phyloP scores from a whole-genome alignment of 768 basidiomycete species.

The Amanita phalloides region DNA sequence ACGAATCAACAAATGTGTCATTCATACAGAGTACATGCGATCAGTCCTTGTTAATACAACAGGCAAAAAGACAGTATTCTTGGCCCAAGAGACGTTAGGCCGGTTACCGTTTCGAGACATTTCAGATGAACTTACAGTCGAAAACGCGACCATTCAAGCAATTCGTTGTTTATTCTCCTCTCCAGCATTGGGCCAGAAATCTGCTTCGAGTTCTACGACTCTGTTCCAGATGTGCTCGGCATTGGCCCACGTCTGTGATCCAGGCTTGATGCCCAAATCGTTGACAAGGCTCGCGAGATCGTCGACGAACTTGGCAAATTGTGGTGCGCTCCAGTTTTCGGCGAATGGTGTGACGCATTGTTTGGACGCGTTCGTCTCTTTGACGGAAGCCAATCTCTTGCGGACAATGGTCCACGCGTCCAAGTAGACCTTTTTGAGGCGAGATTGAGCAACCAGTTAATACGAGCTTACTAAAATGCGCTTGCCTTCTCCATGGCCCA shows the following conservation, averaged over 20 bases:
- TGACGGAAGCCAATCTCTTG: slow-evolving; percentile 9
- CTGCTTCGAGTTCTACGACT: slow-evolving; percentile 48
- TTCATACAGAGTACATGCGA: not conserved
- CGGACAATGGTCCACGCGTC: slow-evolving; percentile 55
- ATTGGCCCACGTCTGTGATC: slow-evolving; percentile 21
- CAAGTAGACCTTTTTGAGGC: slow-evolving; percentile 43
- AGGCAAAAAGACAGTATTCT: not conserved
- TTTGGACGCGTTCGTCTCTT: slow-evolving; percentile 8
- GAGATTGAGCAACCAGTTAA: not conserved
- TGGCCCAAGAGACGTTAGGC: not conserved
- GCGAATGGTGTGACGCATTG: slow-evolving; percentile 38
- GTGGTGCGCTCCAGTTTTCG: slow-evolving; percentile 49
- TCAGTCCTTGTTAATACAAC: not conserved
- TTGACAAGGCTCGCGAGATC: slow-evolving; percentile 38
- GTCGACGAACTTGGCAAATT: slow-evolving; percentile 44
- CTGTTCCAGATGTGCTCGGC: slow-evolving; percentile 46
- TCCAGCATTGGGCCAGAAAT: slow-evolving; percentile 44
- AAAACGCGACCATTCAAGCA: not conserved
- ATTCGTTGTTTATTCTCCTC: slow-evolving; percentile 16
- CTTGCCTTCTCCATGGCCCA: slow-evolving; percentile 74
- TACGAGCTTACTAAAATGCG: not conserved
- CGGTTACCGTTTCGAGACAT: not conserved
- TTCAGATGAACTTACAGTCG: not conserved
- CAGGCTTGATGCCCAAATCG: slow-evolving; percentile 24
- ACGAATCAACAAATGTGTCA: too few relatives aligned